Conservation (phyloP, 2,329 filamentous ascomycete species). For the Xylaria digitata region DNA sequence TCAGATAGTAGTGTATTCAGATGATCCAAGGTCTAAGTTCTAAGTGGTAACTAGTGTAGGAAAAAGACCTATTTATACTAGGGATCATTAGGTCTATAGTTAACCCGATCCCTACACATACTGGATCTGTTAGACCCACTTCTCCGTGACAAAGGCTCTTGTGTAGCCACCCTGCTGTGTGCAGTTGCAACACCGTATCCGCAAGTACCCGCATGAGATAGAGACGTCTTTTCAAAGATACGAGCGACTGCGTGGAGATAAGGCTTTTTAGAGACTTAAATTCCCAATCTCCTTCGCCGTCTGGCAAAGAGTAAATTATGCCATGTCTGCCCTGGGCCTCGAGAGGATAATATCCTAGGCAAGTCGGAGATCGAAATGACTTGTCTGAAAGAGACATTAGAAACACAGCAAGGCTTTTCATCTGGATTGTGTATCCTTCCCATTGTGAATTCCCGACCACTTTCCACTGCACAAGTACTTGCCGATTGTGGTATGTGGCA, state of each 20-base stretch:
- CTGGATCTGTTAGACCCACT: too few species aligned
- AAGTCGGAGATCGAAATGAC: constrained; percentile 40
- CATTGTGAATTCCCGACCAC: constrained; percentile 30
- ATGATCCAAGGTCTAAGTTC: too few species aligned
- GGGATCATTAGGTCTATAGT: too few species aligned
- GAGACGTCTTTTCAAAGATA: constrained; percentile 36
- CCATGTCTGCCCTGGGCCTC: constrained; percentile 33
- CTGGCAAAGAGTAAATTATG: constrained; percentile 36
- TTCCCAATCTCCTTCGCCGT: constrained; percentile 30
- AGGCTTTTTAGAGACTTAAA: constrained; percentile 34
- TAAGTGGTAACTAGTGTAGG: too few species aligned
- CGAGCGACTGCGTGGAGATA: constrained; percentile 17
- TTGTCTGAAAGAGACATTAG: constrained; percentile 38
- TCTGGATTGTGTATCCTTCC: constrained; percentile 35
- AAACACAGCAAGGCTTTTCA: constrained; percentile 38
- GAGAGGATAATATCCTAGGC: constrained; percentile 37
- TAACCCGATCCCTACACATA: too few species aligned
- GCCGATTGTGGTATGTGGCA: constrained; percentile 31
- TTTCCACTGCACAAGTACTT: constrained; percentile 43
- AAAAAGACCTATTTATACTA: too few species aligned
- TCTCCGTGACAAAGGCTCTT: too few species aligned
- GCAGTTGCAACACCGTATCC: constrained; percentile 46
- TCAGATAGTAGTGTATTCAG: too few species aligned
- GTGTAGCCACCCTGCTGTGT: constrained; percentile 50
- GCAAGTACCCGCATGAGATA: constrained; percentile 39